Evolutionary conservation across 805 yeast genomes (phyloP).

Genomic region (Ogataea pilisensis): DNA sequence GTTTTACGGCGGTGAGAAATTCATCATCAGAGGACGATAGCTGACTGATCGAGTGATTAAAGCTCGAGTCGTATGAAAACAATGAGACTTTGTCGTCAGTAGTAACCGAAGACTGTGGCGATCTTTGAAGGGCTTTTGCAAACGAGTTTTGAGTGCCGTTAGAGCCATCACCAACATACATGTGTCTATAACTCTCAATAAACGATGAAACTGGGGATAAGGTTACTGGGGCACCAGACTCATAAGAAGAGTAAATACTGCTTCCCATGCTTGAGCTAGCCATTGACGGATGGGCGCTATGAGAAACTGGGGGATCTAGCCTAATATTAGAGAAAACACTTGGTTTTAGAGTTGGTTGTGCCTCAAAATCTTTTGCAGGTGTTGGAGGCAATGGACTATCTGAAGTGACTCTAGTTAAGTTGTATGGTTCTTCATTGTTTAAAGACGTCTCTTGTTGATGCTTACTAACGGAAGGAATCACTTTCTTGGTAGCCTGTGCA

Average conservation of each 20-base stretch:
- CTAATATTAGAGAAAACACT: no score
- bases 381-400: neutral
- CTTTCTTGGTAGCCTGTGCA: neutral
- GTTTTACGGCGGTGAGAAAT: neutral
- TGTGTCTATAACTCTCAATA: slow-evolving; percentile 11
- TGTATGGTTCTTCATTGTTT: neutral
- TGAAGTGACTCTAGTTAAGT: neutral
- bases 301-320: no score
- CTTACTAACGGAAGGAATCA: neutral
- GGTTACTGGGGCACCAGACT: slow-evolving; percentile 6
- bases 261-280: neutral
- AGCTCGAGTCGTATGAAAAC: slow-evolving; percentile 12
- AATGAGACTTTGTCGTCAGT: slow-evolving; percentile 10
- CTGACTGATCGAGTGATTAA: slow-evolving; percentile 1
- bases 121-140: neutral
- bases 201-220: slow-evolving; percentile 12
- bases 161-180: slow-evolving; percentile 1
- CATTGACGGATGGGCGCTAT: neutral
- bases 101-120: slow-evolving; percentile 2
- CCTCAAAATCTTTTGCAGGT: no score
- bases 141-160: neutral
- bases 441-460: neutral
- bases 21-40: neutral
- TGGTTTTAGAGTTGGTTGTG: no score
- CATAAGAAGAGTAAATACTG: slow-evolving; percentile 1